Percentiles rank a stretch among this genome's conserved stretches.
Evolutionary conservation across 2,329 filamentous ascomycete genomes (phyloP).

Genomic region (Colletotrichum viniferum): DNA sequence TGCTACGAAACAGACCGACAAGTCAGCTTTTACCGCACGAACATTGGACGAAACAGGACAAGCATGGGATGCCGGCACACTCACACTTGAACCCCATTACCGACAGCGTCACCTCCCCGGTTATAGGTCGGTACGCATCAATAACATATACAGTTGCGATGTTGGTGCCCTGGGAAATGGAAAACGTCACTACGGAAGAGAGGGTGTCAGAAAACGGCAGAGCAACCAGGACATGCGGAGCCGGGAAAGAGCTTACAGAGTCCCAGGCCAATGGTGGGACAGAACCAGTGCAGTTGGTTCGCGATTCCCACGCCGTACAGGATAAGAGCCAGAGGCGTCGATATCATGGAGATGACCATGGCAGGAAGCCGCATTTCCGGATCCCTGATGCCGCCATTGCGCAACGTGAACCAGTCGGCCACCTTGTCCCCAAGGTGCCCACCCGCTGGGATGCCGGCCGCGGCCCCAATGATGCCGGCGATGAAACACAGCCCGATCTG

Average conservation of each 20-base stretch:
- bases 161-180: conserved; percentile 60
- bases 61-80: conserved; percentile 27
- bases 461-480: conserved; percentile 49
- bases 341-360: conserved; percentile 53
- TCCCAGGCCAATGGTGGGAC: conserved; percentile 57
- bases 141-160: conserved; percentile 62
- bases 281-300: conserved; percentile 57
- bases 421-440: conserved; percentile 52
- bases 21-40: conserved; percentile 10
- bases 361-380: conserved; percentile 65
- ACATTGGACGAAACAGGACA: not conserved
- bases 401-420: conserved; percentile 52
- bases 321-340: conserved; percentile 49
- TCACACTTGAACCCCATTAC: conserved; percentile 60
- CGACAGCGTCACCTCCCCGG: conserved; percentile 59
- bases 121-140: conserved; percentile 61
- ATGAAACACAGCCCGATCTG: conserved; percentile 58
- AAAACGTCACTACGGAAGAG: conserved; percentile 51
- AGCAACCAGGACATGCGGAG: not conserved
- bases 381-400: conserved; percentile 60
- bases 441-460: conserved; percentile 54
- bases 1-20: conserved; percentile 32
- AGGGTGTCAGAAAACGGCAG: not conserved
- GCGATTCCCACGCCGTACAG: conserved; percentile 54
- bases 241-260: conserved; percentile 43